Evolutionary conservation across 2,329 filamentous ascomycete genomes (phyloP), one percentile per base, ranked within the genome.

Genomic region (Hypoxylon sp.): DNA sequence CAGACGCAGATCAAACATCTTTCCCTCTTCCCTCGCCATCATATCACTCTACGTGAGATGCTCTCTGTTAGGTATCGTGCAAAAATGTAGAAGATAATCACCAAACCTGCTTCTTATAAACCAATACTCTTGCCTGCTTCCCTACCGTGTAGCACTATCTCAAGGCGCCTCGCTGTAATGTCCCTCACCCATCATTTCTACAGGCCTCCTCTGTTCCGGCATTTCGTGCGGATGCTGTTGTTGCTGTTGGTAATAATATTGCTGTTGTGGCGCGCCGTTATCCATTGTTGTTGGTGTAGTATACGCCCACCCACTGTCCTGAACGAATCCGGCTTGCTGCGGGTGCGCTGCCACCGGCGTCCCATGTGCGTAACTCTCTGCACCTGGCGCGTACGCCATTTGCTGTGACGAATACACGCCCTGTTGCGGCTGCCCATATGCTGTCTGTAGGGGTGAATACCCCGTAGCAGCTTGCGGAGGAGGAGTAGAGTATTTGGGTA

Each of bases 121-220:
- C 8, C n/a, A 55, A 44, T 37, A 14, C 37, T 44, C 39, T 55
- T 35, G 17, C 17, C 29, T 24, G 26, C 54, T 17, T 13, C 39
- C 17, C 6, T 22, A 56, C 9, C 9, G 9, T 24, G 13, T 14
- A 26, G 19, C 14, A 2, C 24, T 56, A 24, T 5, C 3, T 73
- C 58, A 75, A 26, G 73, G 73, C 22, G 47, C 65, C 50, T 78
- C 77, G 39, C 68, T 72, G 52, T 75, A 76, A n/a, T 79, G 77
- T 0, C 77, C 77, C 59, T 80, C 78, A 0, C 77, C 80, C 67
- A 79, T 73, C 65, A 82, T 72, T 68, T 82, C 80, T 47, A 78
- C 74, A 0, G 75, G 75, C 39, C 73, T 74, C 5, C 66, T 50
- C 68, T 79, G 76, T 1, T 73, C 75, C 0, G 80, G 73, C 61